Evolutionary conservation across 2,329 filamentous ascomycete genomes (phyloP).

Genomic region (Fusarium sp.): DNA sequence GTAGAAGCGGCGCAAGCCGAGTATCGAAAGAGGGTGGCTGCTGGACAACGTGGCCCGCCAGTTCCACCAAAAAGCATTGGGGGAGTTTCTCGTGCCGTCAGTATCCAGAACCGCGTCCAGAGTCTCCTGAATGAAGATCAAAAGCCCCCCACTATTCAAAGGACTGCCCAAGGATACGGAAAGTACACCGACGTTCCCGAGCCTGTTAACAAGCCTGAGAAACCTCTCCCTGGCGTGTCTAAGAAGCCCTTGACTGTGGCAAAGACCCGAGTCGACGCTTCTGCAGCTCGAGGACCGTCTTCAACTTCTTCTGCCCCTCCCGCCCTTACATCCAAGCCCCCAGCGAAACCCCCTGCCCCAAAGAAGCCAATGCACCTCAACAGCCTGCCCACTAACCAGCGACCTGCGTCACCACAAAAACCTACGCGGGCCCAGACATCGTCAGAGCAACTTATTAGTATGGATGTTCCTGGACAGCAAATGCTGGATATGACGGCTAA

Average conservation of each 20-base stretch:
- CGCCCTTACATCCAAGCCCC: constrained; percentile 45
- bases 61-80: constrained; percentile 68
- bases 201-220: constrained; percentile 55
- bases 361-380: constrained; percentile 74
- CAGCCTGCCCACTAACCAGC: constrained; percentile 62
- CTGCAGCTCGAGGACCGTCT: constrained; percentile 42
- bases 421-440: constrained; percentile 46
- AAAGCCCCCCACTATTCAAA: constrained; percentile 68
- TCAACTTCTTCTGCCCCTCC: constrained; percentile 45
- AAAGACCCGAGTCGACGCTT: constrained; percentile 50
- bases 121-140: constrained; percentile 84
- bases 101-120: constrained; percentile 93
- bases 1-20: constrained; percentile 91
- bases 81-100: constrained; percentile 76
- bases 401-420: constrained; percentile 62
- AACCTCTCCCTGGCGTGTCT: constrained; percentile 60
- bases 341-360: constrained; percentile 66
- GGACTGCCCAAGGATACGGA: constrained; percentile 90
- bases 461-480: constrained; percentile 63
- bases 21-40: constrained; percentile 81
- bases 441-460: constrained; percentile 59
- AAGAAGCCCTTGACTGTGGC: constrained; percentile 64
- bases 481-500: constrained; percentile 67
- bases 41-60: constrained; percentile 55
- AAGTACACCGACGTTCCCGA: constrained; percentile 76